Evolutionary conservation across 2,329 filamentous ascomycete species (phyloP).

Genomic region (Dothidotthia symphoricarpi): DNA sequence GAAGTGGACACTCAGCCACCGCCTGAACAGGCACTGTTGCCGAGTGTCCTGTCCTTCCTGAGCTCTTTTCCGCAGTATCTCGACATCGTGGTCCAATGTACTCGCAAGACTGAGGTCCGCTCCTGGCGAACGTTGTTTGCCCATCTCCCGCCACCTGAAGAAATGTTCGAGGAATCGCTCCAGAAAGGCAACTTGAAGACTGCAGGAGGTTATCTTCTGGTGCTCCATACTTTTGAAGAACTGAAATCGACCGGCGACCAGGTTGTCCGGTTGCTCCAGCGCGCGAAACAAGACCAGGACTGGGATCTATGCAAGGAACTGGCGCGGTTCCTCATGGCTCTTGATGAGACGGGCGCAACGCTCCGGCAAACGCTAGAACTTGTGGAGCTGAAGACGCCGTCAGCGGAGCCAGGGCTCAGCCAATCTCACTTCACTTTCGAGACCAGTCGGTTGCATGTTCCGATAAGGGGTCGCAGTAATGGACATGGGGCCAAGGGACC

Average conservation of each 20-base stretch:
- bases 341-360: slow-evolving; percentile 82
- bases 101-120: slow-evolving; percentile 90
- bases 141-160: slow-evolving; percentile 83
- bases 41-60: slow-evolving; percentile 54
- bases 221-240: slow-evolving; percentile 76
- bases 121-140: slow-evolving; percentile 94
- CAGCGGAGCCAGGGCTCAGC: slow-evolving; percentile 20
- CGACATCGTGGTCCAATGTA: slow-evolving; percentile 94
- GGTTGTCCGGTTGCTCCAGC: slow-evolving; percentile 74
- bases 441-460: slow-evolving; percentile 29
- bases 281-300: slow-evolving; percentile 80
- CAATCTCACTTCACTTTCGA: slow-evolving; percentile 37
- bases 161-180: slow-evolving; percentile 90
- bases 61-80: slow-evolving; percentile 71
- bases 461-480: slow-evolving; percentile 21
- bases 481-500: slow-evolving; percentile 9
- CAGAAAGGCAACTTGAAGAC: slow-evolving; percentile 86
- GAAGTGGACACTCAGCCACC: slow-evolving; percentile 71
- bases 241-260: slow-evolving; percentile 66
- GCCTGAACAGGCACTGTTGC: slow-evolving; percentile 51
- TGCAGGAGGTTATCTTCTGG: slow-evolving; percentile 91
- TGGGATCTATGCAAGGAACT: slow-evolving; percentile 97
- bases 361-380: slow-evolving; percentile 68
- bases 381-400: slow-evolving; percentile 38
- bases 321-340: slow-evolving; percentile 87